Base-by-base conservation (phyloP, 176 grass and related monocot species). In the Aegilops tauschii region DNA sequence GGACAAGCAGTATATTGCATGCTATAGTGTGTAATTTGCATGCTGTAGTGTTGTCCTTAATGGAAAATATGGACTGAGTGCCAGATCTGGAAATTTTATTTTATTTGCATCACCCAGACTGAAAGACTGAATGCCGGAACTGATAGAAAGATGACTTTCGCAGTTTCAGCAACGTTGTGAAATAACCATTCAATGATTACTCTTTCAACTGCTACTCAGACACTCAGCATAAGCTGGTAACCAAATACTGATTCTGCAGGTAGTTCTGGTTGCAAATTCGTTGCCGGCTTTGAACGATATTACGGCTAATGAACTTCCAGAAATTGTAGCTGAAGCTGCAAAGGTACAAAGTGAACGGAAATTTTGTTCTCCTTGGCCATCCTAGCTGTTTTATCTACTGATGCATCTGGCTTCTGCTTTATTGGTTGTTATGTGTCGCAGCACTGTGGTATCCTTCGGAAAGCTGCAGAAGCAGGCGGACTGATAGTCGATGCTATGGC, bases 281-380 rank as follows among this genome's bases (percentile, higher is more conserved):
- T 83, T 96, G 66, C 89, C 94, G 3, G 94, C 90, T 90, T 87
- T 99, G 82, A 99, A 99, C 83, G 97, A 99, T 90, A 83, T 99
- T 81, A 99, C 94, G 7, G 92, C 94, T 56, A 90, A 90, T 94
- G 92, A 94, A 87, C 94, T 99, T 91, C 94, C 94, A 88, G 90
- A 90, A 91, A 96, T 99, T 81, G 91, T 99, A 69, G 97, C 94
- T 68, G 97, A 99, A 96, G 97, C 94, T 79, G 91, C 92, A 83
- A 99, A 99, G 97, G 92, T 94, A 54, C 42, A 35, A 62, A 69
- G 35, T 88, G 39, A 88, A 84, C 13, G 23, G 5, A 84, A 52
- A 61, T 37, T 37, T 71, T 34, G 10, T 81, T 56, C 69, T 84
- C 18, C 20, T 17, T 80, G 61, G 10, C 40, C 25, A 44, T 42